Conservation (phyloP, 495 filamentous ascomycete genomes). For the Tuber brumale region DNA sequence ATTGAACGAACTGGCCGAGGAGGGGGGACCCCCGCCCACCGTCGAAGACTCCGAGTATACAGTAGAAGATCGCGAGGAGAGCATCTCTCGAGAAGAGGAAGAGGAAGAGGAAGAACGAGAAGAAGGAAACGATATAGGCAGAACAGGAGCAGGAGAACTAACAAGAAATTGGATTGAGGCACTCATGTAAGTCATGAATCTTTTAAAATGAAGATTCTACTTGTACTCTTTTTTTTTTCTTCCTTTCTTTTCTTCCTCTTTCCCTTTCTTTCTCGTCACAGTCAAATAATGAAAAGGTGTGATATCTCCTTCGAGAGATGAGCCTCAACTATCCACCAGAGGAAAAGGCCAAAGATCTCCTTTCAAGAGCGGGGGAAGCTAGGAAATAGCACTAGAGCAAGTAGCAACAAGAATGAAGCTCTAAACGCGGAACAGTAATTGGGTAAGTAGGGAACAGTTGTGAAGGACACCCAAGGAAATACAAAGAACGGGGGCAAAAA, state of each 20-base stretch:
- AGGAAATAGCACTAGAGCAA: slow-evolving; percentile 12
- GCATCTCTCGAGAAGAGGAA: slow-evolving; percentile 16
- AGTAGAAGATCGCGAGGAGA: background rate
- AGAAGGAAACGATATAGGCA: slow-evolving; percentile 16
- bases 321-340: background rate
- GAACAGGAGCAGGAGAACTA: slow-evolving; percentile 38
- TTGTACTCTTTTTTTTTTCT: slow-evolving; percentile 7
- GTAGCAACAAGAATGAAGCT: slow-evolving; percentile 11
- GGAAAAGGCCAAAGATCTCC: background rate
- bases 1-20: slow-evolving; percentile 6
- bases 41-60: background rate
- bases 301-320: background rate
- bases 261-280: background rate
- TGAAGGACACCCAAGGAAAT: background rate
- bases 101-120: slow-evolving; percentile 19
- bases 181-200: slow-evolving; percentile 42
- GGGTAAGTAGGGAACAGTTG: slow-evolving; percentile 11
- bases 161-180: slow-evolving; percentile 43
- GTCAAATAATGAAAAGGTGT: background rate
- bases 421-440: slow-evolving; percentile 24
- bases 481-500: background rate
- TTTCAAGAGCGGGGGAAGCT: slow-evolving; percentile 9
- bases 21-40: background rate
- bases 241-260: background rate
- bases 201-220: background rate